These are phyloP conservation scores for Bombardia bombarda DNA, from an alignment of 495 filamentous ascomycete species.

Conservation along the genomic window DNA sequence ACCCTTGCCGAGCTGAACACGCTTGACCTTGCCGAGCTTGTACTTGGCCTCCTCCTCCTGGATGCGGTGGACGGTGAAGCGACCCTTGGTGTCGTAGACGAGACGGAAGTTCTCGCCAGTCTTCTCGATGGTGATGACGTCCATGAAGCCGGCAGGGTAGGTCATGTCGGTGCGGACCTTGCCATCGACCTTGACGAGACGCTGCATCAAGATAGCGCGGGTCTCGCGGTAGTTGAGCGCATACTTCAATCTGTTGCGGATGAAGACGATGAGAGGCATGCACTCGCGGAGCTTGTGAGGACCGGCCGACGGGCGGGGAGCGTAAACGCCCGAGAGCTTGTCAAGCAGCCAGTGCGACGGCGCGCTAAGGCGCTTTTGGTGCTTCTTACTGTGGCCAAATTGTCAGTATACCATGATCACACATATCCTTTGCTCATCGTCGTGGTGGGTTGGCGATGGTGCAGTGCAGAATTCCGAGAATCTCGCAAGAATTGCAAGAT, in stretches of 20 bases:
- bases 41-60: constrained; percentile 95
- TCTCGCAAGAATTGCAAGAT: not conserved
- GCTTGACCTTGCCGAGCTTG: constrained; percentile 99
- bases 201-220: constrained; percentile 98
- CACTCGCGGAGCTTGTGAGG: constrained; percentile 99
- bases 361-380: constrained; percentile 98
- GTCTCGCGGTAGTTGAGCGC: constrained; percentile 96
- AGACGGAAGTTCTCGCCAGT: constrained; percentile 99
- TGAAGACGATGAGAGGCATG: constrained; percentile 98
- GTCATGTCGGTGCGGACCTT: constrained; percentile 99
- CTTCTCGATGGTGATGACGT: constrained; percentile 98
- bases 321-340: constrained; percentile 97
- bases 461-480: constrained; percentile 1
- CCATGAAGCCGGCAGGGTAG: constrained; percentile 98
- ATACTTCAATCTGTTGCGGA: constrained; percentile 99
- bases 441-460: too few relatives aligned
- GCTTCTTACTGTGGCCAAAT: constrained; percentile 71
- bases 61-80: constrained; percentile 99
- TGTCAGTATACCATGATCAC: constrained; percentile 15
- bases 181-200: constrained; percentile 97
- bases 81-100: constrained; percentile 99
- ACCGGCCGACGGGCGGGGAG: constrained; percentile 90
- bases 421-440: too few relatives aligned
- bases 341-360: constrained; percentile 99
- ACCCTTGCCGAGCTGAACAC: constrained; percentile 96